Base-by-base conservation (phyloP, 2,329 filamentous ascomycete genomes). In the Endothia cerciana region DNA sequence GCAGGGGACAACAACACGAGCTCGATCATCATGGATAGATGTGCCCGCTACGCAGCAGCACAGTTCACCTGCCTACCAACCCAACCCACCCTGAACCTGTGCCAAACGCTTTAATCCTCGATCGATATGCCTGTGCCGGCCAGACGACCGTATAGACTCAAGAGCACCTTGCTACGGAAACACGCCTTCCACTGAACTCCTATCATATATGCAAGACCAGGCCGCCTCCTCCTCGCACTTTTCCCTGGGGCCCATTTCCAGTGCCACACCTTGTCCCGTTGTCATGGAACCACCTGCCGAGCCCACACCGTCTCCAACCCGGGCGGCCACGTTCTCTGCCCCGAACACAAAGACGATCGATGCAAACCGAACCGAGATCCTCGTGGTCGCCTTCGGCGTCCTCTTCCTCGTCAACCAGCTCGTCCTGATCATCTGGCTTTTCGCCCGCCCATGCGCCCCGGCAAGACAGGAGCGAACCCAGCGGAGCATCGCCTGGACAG, bases 391-490 rank as follows among this genome's bases (percentile, higher is more conserved):
- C 15, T 65, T 72, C 17, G 73, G 72, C 15, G 73, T 76, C 55
- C 68, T 79, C 43, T 51, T 75, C 19, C 72, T 79, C 33, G 76
- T 78, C 19, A 70, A 69, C 19, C 67, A 76, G 7, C 70, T 80
- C 19, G 72, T 71, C 28, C 65, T 75, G n/a, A 62, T 78, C 30
- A 71, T 79, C 47, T 72, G 75, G 53, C 67, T 75, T 55, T 73
- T 72, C 38, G 66, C 73, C 28, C 69, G 70, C 56, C 19, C 71
- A 68, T 63, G 63, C 68, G 22, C 69, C 71, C 51, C 38, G 6
- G 19, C 36, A 25, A 33, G 19, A 17, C 57, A 30, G 38, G 28
- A 41, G 30, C 30, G 15, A 19, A 11, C 41, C 30, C 30, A 49
- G 0, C 38, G 65, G 11, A 62, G 30, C 22, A 57, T 10, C 6